Conservation (phyloP, 208 protist genomes). For the Blastocrithidia nonstop region DNA sequence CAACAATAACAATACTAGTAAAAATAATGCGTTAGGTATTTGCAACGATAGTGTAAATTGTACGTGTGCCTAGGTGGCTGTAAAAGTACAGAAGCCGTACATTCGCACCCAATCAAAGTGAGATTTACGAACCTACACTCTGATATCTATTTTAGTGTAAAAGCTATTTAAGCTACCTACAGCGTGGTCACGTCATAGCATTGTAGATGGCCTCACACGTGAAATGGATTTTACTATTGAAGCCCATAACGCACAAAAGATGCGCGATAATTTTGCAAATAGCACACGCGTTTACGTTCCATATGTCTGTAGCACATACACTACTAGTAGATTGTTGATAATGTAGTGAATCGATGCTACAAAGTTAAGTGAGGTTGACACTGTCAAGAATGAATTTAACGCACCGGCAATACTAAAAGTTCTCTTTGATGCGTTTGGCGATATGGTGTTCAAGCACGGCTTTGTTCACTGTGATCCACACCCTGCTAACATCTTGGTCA, state of each 20-base stretch:
- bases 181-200: constrained; percentile 39
- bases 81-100: constrained; percentile 89
- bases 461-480: constrained; percentile 91
- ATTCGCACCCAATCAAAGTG: constrained; percentile 62
- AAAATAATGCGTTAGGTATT: too few relatives aligned
- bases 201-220: constrained; percentile 50
- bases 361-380: constrained; percentile 50
- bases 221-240: constrained; percentile 81
- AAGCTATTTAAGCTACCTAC: constrained; percentile 61
- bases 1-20: too few relatives aligned
- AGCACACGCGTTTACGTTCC: constrained; percentile 44
- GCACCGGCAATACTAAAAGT: constrained; percentile 26
- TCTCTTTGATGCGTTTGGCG: constrained; percentile 76
- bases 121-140: constrained; percentile 62
- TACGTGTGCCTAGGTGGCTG: constrained; percentile 44
- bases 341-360: constrained; percentile 88
- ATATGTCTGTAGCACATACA: constrained; percentile 29
- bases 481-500: constrained; percentile 86
- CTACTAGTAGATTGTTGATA: constrained; percentile 58
- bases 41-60: background rate
- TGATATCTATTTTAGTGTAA: constrained; percentile 46
- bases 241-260: constrained; percentile 41
- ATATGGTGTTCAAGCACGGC: constrained; percentile 90
- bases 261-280: constrained; percentile 20
- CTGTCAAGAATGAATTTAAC: constrained; percentile 30